Evolutionary conservation across 257 asterid species (phyloP).

Genomic region (Scutellaria minor): DNA sequence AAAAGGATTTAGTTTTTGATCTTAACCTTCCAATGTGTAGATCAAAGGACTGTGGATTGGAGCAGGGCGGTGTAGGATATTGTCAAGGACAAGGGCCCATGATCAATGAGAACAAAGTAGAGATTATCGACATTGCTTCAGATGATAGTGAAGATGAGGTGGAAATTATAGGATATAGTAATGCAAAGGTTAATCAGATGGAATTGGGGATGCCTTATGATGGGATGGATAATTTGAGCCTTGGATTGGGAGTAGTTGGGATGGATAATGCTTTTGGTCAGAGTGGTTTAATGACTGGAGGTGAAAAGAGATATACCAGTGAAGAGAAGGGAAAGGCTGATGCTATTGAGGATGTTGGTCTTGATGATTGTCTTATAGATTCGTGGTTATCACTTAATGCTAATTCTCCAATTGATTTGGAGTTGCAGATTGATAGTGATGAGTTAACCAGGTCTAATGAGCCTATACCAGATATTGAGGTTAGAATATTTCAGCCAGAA

Average conservation of each 20-base stretch:
- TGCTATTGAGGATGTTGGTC: slow-evolving; percentile 21
- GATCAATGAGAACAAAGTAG: slow-evolving; percentile 33
- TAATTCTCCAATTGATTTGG: slow-evolving; percentile 34
- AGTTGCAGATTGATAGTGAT: slow-evolving; percentile 25
- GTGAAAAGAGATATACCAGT: slow-evolving; percentile 47
- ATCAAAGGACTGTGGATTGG: slow-evolving; percentile 22
- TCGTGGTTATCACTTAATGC: slow-evolving; percentile 55
- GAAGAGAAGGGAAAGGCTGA: slow-evolving; percentile 60
- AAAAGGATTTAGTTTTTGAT: slow-evolving; percentile 42
- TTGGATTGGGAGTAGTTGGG: slow-evolving; percentile 42
- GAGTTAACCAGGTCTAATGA: slow-evolving; percentile 12
- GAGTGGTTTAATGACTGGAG: slow-evolving; percentile 35
- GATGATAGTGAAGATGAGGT: slow-evolving; percentile 62
- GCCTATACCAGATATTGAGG: slow-evolving; percentile 30
- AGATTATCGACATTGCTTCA: slow-evolving; percentile 49
- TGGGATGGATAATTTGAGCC: slow-evolving; percentile 30
- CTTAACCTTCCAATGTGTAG: slow-evolving; percentile 46
- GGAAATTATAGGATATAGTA: slow-evolving; percentile 41
- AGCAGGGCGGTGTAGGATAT: slow-evolving; percentile 23
- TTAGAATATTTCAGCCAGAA: slow-evolving; percentile 25
- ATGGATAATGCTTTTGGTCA: slow-evolving; percentile 40
- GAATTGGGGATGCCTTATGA: slow-evolving; percentile 32
- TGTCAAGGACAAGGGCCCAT: slow-evolving; percentile 13
- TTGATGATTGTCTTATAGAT: slow-evolving; percentile 31
- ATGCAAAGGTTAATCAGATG: slow-evolving; percentile 36